A percentile compares a stretch with the other conserved stretches of the same genome.
These are phyloP conservation scores for Exophiala dermatitidis DNA, from an alignment of 2,329 filamentous ascomycete species.

Conservation along the genomic window DNA sequence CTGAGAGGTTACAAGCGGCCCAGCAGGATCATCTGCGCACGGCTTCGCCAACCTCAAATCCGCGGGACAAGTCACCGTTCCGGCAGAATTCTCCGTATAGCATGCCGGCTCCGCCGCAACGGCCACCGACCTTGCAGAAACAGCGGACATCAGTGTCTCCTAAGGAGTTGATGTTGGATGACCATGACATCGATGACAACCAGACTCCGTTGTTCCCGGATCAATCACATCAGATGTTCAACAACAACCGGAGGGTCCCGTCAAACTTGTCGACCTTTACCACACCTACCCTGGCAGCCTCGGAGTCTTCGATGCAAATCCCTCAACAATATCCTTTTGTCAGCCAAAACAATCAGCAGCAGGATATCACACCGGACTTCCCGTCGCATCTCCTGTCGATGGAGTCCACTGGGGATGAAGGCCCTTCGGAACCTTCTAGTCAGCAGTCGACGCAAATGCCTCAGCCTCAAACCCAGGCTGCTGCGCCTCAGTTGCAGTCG, in stretches of 20 bases:
- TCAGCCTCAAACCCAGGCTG: slow-evolving; percentile 21
- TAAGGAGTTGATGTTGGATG: slow-evolving; percentile 83
- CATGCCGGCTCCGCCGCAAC: slow-evolving; percentile 37
- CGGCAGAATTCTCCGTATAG: slow-evolving; percentile 59
- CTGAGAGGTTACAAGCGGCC: slow-evolving; percentile 68
- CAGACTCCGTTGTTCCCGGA: slow-evolving; percentile 62
- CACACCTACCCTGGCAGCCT: slow-evolving; percentile 21
- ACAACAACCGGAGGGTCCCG: slow-evolving; percentile 35
- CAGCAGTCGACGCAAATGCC: slow-evolving; percentile 29
- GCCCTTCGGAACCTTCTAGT: slow-evolving; percentile 25
- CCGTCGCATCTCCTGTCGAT: slow-evolving; percentile 54
- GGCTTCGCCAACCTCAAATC: slow-evolving; percentile 47
- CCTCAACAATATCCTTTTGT: slow-evolving; percentile 27
- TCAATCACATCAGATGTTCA: slow-evolving; percentile 46
- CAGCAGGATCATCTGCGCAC: slow-evolving; percentile 64
- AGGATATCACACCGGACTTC: slow-evolving; percentile 49
- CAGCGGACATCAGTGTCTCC: slow-evolving; percentile 85
- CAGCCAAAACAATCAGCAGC: slow-evolving; percentile 26
- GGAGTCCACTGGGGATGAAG: slow-evolving; percentile 54
- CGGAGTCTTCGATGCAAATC: slow-evolving; percentile 22
- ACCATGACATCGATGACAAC: slow-evolving; percentile 66
- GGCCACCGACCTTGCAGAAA: slow-evolving; percentile 34
- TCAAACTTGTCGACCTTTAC: slow-evolving; percentile 31
- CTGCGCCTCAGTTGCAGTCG: background rate
- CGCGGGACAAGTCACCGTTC: slow-evolving; percentile 74